A percentile compares a stretch with the other conserved stretches of the same genome.
phyloP scores from a whole-genome alignment of 2,329 filamentous ascomycete species.

The Golovinomyces cichoracearum region DNA sequence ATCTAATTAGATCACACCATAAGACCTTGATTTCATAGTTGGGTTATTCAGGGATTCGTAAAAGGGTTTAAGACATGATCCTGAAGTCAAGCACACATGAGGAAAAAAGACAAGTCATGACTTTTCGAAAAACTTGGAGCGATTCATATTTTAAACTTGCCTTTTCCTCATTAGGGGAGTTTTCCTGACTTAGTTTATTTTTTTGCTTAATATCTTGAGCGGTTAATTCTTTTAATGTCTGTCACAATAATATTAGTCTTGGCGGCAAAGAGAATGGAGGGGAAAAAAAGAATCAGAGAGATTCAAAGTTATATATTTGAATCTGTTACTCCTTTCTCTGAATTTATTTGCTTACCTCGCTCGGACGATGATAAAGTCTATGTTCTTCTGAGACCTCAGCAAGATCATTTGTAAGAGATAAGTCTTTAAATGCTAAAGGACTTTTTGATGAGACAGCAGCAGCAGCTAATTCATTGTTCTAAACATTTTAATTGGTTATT shows the following conservation, averaged over 20 bases:
- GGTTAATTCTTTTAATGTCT: too few species aligned
- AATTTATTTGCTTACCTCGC: background rate
- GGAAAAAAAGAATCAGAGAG: too few species aligned
- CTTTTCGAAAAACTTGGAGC: too few species aligned
- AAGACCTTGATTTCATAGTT: background rate
- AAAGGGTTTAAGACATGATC: too few species aligned
- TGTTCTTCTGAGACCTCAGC: background rate
- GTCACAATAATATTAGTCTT: too few species aligned
- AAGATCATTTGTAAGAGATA: background rate
- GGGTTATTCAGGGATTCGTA: background rate
- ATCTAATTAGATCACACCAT: background rate
- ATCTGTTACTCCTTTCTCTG: background rate
- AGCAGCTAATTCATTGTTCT: slow-evolving; percentile 35
- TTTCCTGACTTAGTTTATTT: too few species aligned
- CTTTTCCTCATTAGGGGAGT: too few species aligned
- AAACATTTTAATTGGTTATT: slow-evolving; percentile 27
- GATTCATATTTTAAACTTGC: too few species aligned
- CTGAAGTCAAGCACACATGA: too few species aligned
- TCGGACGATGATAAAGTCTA: background rate
- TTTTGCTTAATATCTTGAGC: too few species aligned
- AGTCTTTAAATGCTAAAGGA: background rate
- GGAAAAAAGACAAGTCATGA: too few species aligned
- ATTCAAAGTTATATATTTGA: background rate
- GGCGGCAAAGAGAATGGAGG: too few species aligned
- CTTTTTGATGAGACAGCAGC: background rate